A percentile compares a stretch with the other conserved stretches of the same genome.
phyloP scores from a whole-genome alignment of 1,284 basidiomycete species.

The Cryptococcus maquisensis region DNA sequence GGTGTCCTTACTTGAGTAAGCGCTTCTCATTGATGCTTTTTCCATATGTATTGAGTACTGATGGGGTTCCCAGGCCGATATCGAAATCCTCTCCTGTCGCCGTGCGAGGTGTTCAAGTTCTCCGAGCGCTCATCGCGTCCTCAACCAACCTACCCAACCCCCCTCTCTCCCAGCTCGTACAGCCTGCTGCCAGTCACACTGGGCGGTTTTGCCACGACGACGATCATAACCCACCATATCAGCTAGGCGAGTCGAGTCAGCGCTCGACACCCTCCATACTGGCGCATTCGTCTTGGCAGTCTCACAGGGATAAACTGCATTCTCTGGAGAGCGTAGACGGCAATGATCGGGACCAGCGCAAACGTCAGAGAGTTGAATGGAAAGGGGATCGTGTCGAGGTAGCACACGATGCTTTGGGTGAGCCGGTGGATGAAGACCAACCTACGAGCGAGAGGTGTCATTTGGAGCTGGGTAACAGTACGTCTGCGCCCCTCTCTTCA shows the following conservation, averaged over 20 bases:
- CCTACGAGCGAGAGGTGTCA: neutral
- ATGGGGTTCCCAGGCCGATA: constrained; percentile 5
- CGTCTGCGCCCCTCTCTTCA: neutral
- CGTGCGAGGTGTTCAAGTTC: constrained; percentile 13
- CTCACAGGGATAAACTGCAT: too few species aligned
- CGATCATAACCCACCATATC: too few species aligned
- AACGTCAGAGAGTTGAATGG: neutral
- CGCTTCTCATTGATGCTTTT: neutral
- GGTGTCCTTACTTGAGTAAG: constrained; percentile 15
- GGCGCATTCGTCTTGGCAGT: too few species aligned
- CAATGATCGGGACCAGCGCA: too few species aligned
- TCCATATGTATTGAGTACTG: neutral
- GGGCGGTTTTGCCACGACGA: too few species aligned
- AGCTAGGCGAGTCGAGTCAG: too few species aligned
- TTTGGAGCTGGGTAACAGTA: neutral
- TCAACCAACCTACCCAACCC: too few species aligned
- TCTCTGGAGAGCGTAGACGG: too few species aligned
- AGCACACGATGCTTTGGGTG: neutral
- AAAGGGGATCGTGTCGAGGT: neutral
- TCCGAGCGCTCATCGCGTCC: constrained; percentile 6
- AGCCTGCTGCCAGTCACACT: too few species aligned
- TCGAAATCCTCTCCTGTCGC: constrained; percentile 12
- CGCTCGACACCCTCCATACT: too few species aligned
- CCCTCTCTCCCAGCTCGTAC: too few species aligned
- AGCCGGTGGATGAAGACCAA: neutral